phyloP scores from a whole-genome alignment of 106 monocot genomes.

The Alisma plantagoaquatica region DNA sequence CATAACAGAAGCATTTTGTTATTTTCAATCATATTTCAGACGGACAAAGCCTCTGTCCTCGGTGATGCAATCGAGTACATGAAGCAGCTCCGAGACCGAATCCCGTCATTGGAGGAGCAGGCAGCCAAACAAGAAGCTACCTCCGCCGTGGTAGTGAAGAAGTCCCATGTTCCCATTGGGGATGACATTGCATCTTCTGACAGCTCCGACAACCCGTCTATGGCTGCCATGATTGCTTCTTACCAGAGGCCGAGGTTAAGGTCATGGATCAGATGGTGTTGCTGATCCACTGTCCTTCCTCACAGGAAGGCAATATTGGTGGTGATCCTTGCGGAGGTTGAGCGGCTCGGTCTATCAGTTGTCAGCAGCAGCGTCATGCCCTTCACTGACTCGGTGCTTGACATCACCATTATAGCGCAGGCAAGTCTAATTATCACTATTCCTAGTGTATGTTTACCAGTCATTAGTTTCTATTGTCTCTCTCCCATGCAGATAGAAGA shows the following conservation, averaged over 20 bases:
- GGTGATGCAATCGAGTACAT: background rate
- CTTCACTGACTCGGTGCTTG: constrained; percentile 25
- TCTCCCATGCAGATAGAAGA: constrained; percentile 45
- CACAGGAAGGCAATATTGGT: constrained; percentile 24
- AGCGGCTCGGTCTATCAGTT: constrained; percentile 32
- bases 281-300: constrained; percentile 52
- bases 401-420: constrained; percentile 49
- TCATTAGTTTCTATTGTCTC: background rate
- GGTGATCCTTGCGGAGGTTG: constrained; percentile 33
- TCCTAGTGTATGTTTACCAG: no score
- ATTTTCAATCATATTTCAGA: no score
- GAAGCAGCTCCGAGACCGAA: background rate
- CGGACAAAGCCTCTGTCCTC: background rate
- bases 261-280: constrained; percentile 27
- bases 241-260: constrained; percentile 4
- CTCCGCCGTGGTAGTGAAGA: constrained; percentile 6
- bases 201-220: background rate
- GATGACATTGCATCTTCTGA: constrained; percentile 18
- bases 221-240: background rate
- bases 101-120: constrained; percentile 2
- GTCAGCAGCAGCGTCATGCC: constrained; percentile 22
- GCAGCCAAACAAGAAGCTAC: background rate
- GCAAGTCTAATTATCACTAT: background rate
- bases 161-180: background rate
- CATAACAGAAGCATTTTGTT: no score